A percentile compares a stretch with the other conserved stretches of the same genome.
These are phyloP conservation scores for Neurospora sp. DNA, from an alignment of 495 filamentous ascomycete species.

Conservation along the genomic window DNA sequence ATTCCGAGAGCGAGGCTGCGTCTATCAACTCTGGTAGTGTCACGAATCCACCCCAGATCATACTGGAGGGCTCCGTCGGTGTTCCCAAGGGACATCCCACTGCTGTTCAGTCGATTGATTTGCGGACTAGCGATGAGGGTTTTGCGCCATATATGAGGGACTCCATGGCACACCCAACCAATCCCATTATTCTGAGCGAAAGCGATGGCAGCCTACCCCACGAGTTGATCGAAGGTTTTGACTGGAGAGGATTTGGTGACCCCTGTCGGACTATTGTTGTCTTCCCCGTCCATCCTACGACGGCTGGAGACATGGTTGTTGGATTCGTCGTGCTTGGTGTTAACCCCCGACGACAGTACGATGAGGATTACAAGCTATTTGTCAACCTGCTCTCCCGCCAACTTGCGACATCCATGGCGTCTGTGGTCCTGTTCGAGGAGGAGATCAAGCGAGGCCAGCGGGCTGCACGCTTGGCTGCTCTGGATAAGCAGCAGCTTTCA, in stretches of 20 bases:
- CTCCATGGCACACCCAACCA: slow-evolving; percentile 46
- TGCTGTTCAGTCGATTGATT: slow-evolving; percentile 43
- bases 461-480: slow-evolving; percentile 53
- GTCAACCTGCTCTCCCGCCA: slow-evolving; percentile 59
- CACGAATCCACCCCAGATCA: slow-evolving; percentile 41
- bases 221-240: slow-evolving; percentile 48
- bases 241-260: slow-evolving; percentile 56
- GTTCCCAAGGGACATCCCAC: slow-evolving; percentile 49
- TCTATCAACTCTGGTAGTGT: slow-evolving; percentile 52
- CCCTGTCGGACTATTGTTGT: slow-evolving; percentile 54
- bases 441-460: slow-evolving; percentile 58
- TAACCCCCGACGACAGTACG: slow-evolving; percentile 58
- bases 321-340: slow-evolving; percentile 61
- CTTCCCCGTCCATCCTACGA: slow-evolving; percentile 61
- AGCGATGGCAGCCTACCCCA: slow-evolving; percentile 47
- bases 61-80: slow-evolving; percentile 52
- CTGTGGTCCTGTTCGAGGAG: slow-evolving; percentile 62
- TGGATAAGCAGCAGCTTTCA: slow-evolving; percentile 56
- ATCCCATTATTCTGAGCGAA: slow-evolving; percentile 47
- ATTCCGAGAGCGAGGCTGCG: slow-evolving; percentile 48
- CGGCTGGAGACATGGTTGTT: slow-evolving; percentile 47
- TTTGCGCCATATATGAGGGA: slow-evolving; percentile 58
- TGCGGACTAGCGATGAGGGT: slow-evolving; percentile 50
- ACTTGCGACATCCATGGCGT: slow-evolving; percentile 59
- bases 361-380: slow-evolving; percentile 61